phyloP scores from a whole-genome alignment of 2,329 filamentous ascomycete species.

The Lithohypha guttulata region DNA sequence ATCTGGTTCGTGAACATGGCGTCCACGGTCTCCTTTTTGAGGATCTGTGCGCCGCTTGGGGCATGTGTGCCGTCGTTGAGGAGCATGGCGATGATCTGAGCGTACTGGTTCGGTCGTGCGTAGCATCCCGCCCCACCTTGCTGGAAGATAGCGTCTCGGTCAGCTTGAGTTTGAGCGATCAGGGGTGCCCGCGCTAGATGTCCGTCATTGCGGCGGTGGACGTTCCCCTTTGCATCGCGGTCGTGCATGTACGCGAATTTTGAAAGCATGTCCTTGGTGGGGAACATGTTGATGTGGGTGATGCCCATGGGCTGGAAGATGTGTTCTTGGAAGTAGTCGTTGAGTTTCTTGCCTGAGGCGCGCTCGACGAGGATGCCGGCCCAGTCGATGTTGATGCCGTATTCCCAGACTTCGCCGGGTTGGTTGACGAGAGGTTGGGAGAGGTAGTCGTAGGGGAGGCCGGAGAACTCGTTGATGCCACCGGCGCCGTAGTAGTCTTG shows the following conservation, averaged over 20 bases:
- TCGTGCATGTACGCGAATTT: slow-evolving; percentile 49
- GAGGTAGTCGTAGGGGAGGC: slow-evolving; percentile 37
- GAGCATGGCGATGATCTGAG: slow-evolving; percentile 47
- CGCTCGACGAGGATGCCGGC: slow-evolving; percentile 41
- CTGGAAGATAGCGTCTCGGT: slow-evolving; percentile 41
- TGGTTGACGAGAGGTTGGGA: slow-evolving; percentile 49
- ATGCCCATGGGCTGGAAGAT: slow-evolving; percentile 40
- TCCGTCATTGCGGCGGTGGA: slow-evolving; percentile 30
- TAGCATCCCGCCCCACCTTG: slow-evolving; percentile 54
- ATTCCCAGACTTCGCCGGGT: slow-evolving; percentile 53
- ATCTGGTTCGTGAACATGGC: slow-evolving; percentile 57
- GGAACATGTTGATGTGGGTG: slow-evolving; percentile 47
- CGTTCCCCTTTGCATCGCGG: slow-evolving; percentile 34
- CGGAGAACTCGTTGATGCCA: slow-evolving; percentile 49
- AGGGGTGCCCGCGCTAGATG: slow-evolving; percentile 42
- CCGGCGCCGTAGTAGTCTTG: slow-evolving; percentile 33
- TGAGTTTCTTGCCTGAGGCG: slow-evolving; percentile 33
- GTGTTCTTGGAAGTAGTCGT: slow-evolving; percentile 40
- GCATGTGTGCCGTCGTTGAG: slow-evolving; percentile 55
- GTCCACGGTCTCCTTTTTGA: slow-evolving; percentile 48
- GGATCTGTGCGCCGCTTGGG: slow-evolving; percentile 42
- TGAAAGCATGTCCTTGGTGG: slow-evolving; percentile 42
- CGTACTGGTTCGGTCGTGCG: slow-evolving; percentile 49
- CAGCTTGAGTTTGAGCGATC: slow-evolving; percentile 32
- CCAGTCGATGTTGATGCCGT: slow-evolving; percentile 48